Evolutionary conservation across 805 yeast species (phyloP), one percentile per base, ranked within the genome.

Genomic region (Wickerhamiella lipophila): DNA sequence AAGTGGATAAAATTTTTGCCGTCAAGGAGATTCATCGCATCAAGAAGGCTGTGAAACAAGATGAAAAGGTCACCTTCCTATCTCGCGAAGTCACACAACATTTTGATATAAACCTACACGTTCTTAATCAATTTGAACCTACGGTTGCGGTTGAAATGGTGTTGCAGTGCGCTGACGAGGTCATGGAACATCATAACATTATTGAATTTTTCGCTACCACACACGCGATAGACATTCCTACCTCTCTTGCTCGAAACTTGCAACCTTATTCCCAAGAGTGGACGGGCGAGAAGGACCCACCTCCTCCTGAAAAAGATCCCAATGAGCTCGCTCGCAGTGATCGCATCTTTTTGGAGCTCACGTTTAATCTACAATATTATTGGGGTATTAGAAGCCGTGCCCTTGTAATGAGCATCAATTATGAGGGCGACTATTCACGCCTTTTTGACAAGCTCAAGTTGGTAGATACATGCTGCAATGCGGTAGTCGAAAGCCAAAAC

Each of bases 351-450:
- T 66, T 94, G 55, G 94, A 83, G 58, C 70, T 88, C 49, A 80
- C 87, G 58, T 84, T 79, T 62, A 86, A 92, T 57, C 66, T 92
- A 58, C 83, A 83, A 55, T 79, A 78, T 53, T 92, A 92, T 63
- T 94, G 99, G 99, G 76, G 79, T 53, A 78, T 95, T 1, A 76
- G 99, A 61, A 82, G 89, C 67, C 70, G 95, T 53, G 94, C 96
- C 0, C 64, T 92, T 48, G 69, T 78, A 45, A 73, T 88, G 12
- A 71, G 79, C 8, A 76, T 82, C 42, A 73, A 79, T 1, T 86
- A 74, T 62, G 85, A 83, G 55, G 80, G 76, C 55, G 97, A 92
- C 50, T 87, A 85, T 63, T 68, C 70, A 23, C 92, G 83, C 49
- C 66, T 88, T 29, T 74, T 79, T 4, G 61, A 49, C 29, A 88